Evolutionary conservation across 805 yeast genomes (phyloP), one percentile per base, ranked within the genome.

Genomic region (Metschnikowia dekortorum): DNA sequence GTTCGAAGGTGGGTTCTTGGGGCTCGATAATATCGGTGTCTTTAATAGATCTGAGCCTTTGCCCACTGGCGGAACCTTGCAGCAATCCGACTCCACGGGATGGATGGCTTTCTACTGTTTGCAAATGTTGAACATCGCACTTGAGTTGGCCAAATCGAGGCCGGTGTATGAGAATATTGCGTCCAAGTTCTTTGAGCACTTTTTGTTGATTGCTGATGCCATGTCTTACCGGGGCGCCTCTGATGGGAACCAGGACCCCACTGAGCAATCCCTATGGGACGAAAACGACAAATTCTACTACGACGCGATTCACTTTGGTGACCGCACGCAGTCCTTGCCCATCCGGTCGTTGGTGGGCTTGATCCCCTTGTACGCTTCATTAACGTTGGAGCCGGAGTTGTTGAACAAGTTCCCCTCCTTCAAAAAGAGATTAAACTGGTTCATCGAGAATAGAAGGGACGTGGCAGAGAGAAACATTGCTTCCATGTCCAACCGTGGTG

Each of bases 71-170:
- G 96, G 96, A 44, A 80, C 78, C 35, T 76, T 90, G 55, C 95
- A 89, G 64, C 97, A 90, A 68, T 96, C 97, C 0, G 97, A 90
- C 69, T 87, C 96, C 13, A 91, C 97, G 9, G 97, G 97, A 30
- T 90, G 97, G 97, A 88, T 90, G 94, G 97, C 96, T 0, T 90
- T 92, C 72, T 90, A 85, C 71, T 81, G 87, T 31, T 75, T 91
- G 61, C 91, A 87, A 64, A 89, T 90, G 97, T 79, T 91, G 68
- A 90, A 89, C 67, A 91, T 91, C 64, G 91, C 97, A 0, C 76
- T 90, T 54, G 97, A 91, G 67, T 78, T 90, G 60, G 92, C 97
- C 18, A 89, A 87, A 65, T 82, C 84, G 44, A 83, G 89, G 56
- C 83, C 87, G 0, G 94, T 87, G 16, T 91, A 91, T 69, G 96